These are phyloP conservation scores for Dothistroma pini DNA, from an alignment of 2,329 filamentous ascomycete species.

Conservation along the genomic window DNA sequence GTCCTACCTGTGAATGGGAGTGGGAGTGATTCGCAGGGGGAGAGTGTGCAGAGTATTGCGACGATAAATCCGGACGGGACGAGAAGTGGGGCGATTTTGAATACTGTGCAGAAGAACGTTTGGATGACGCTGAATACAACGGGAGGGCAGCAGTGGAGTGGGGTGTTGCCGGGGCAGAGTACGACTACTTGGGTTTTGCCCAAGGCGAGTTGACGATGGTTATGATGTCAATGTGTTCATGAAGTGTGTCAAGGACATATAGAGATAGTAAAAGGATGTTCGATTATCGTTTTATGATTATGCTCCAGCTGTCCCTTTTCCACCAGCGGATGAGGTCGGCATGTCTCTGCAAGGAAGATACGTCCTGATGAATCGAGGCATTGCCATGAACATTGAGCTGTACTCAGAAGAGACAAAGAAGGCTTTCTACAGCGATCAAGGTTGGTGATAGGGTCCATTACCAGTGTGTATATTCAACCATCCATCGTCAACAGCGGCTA, in stretches of 20 bases:
- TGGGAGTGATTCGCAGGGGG: not conserved
- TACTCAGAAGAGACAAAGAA: no score
- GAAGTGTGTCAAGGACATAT: no score
- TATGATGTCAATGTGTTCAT: not conserved
- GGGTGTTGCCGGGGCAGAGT: constrained; percentile 12
- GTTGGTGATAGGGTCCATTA: no score
- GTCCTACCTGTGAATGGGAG: constrained; percentile 14
- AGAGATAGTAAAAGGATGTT: not conserved
- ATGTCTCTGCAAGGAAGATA: no score
- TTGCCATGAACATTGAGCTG: no score
- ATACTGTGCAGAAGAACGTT: constrained; percentile 10
- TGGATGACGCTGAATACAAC: constrained; percentile 16
- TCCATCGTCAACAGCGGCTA: no score
- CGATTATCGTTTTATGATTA: not conserved
- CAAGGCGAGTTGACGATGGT: not conserved
- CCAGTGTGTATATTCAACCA: no score
- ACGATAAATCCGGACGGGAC: constrained; percentile 20
- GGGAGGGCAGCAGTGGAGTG: constrained; percentile 19
- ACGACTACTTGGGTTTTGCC: constrained; percentile 22
- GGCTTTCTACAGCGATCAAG: no score
- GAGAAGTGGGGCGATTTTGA: constrained; percentile 19
- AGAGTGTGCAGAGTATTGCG: constrained; percentile 15
- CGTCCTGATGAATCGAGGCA: no score
- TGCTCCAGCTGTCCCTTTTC: no score
- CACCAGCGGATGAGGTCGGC: no score